A percentile compares a stretch with the other conserved stretches of the same genome.
phyloP scores from a whole-genome alignment of 257 asterid species.

The Perilla frutescens region DNA sequence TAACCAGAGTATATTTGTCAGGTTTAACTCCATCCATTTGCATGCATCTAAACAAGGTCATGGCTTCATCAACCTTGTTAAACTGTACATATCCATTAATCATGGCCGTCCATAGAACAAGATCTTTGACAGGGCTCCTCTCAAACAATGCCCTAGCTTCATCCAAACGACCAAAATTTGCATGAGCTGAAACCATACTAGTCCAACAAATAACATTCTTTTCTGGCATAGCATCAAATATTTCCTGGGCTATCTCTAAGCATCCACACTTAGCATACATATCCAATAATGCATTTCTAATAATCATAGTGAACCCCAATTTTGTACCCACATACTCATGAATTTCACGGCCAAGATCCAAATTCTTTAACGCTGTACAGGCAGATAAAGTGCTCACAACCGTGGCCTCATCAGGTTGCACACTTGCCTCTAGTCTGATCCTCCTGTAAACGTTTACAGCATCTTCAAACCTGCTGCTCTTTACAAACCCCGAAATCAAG shows the following conservation, averaged over 20 bases:
- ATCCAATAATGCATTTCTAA: slow-evolving; percentile 76
- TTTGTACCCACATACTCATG: slow-evolving; percentile 57
- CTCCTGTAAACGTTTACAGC: slow-evolving; percentile 63
- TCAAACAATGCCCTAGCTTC: slow-evolving; percentile 75
- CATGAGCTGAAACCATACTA: slow-evolving; percentile 78
- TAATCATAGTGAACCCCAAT: slow-evolving; percentile 58
- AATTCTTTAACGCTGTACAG: slow-evolving; percentile 62
- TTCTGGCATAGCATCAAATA: slow-evolving; percentile 60
- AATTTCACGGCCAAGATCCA: slow-evolving; percentile 74
- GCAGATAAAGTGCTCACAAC: slow-evolving; percentile 84
- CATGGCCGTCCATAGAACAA: slow-evolving; percentile 87
- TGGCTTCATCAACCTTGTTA: slow-evolving; percentile 74
- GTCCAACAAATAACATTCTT: slow-evolving; percentile 86
- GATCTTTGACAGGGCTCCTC: slow-evolving; percentile 67
- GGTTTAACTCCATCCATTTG: slow-evolving; percentile 71
- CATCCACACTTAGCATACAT: slow-evolving; percentile 94
- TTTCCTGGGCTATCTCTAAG: slow-evolving; percentile 59
- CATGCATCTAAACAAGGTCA: slow-evolving; percentile 68
- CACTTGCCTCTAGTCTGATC: slow-evolving; percentile 50
- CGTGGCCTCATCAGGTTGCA: slow-evolving; percentile 77
- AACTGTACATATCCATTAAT: slow-evolving; percentile 83
- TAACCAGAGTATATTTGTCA: slow-evolving; percentile 78
- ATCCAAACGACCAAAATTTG: slow-evolving; percentile 57
- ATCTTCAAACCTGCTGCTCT: slow-evolving; percentile 56
- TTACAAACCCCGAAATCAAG: slow-evolving; percentile 66